Base-by-base conservation (phyloP, 495 filamentous ascomycete species). In the Penicillium alfredii region DNA sequence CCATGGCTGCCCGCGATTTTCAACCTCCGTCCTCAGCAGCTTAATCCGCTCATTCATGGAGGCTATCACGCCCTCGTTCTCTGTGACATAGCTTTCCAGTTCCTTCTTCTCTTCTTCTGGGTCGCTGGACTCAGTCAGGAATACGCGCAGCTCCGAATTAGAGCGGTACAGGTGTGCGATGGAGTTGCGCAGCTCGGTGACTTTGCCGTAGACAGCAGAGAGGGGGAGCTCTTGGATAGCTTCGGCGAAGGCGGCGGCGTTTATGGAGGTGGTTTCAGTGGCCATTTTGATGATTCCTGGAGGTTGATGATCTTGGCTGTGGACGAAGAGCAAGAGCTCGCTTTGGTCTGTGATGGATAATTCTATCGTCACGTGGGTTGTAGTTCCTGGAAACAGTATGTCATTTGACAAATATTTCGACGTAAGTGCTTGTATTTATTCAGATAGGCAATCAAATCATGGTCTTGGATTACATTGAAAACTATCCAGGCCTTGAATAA, bases 111-210 rank as follows among this genome's bases (percentile, higher is more conserved):
- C 89, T 49, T 88, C 81, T 31, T 75, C 72, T 0, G 66, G 53
- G 9, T 72, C 71, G 30, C 66, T 63, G 1, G 72, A 73, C 38
- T 75, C 60, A 7, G 48, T 38, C 32, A 52, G 51, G 50, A 76
- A 89, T 9, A 73, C 71, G 22, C 69, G 64, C 24, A 90, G 67
- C 60, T 90, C 77, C 32, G 69, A 64, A 63, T 94, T 94, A 15
- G 82, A 88, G 61, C 78, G 77, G 37, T 78, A 69, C 13, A 95
- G 82, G 56, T 94, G 88, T 6, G 76, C 68, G 56, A 92, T 86
- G 34, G 73, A 80, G 69, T 93, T 94, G 55, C 74, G 78, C 25
- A 95, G 68, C 56, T 94, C 88, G 45, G 78, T 72, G 45, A 80
- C 78, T 70, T 94, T 94, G 59, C 77, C 64, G 66, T 88, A 81